Evolutionary conservation across 257 asterid genomes (phyloP), one percentile per base, ranked within the genome.

Genomic region (Jacaranda copaia): DNA sequence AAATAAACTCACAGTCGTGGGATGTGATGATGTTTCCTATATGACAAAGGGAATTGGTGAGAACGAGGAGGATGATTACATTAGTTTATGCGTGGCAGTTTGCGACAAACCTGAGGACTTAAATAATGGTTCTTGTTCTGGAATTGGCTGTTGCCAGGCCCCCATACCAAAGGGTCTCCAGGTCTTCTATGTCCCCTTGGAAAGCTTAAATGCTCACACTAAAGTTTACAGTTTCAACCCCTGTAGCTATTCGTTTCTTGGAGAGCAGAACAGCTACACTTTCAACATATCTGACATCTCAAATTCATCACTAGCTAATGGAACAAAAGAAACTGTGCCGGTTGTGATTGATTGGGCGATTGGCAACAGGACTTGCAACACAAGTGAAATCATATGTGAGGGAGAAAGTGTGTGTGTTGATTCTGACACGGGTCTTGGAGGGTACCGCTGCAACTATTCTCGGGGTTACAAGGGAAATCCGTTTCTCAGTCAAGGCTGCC

Each of bases 101-200:
- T 82, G 89, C 80, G 70, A 74, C 3, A 73, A 75, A 40, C 72
- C 78, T 1, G 72, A 80, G 15, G 83, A 85, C 55, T 63, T 82
- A 38, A 52, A 61, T 8, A 49, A 74, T n/a, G 86, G 85, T 8
- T 59, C 73, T 3, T 85, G 88, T 20, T 55, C 86, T 9, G 88
- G 88, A 35, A 82, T 80, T 6, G 86, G 88, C 2, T 85, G 88
- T 66, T 85, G 88, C 75, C 80, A 85, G 68, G 25, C 85, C 61
- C 77, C 89, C 62, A 77, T 85, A 4, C 83, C 83, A 6, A 76
- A 77, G 83, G 85, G 87, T 5, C 57, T 84, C 11, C 77, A 60
- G 59, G 74, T 65, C 36, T 10, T 78, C 3, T 42, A 14, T 16
- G 0, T 40, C 42, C 0, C 0, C 61, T 38, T 77, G 65, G 8